Conservation (phyloP, 495 filamentous ascomycete genomes). For the Pyrenula aspistea region DNA sequence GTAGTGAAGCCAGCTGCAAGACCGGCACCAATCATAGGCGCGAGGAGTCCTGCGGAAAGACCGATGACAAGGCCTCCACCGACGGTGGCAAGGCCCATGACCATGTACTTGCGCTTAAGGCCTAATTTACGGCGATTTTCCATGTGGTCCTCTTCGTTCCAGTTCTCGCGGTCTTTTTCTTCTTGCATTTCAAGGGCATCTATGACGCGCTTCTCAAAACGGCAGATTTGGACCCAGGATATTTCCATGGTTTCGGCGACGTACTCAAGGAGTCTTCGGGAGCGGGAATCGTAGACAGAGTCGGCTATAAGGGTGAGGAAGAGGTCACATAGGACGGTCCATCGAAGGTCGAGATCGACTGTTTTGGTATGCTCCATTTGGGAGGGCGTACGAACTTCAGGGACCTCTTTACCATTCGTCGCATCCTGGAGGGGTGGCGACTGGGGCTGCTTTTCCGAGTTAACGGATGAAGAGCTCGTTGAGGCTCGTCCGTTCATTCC, state of each 20-base stretch:
- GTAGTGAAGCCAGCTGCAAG: constrained; percentile 91
- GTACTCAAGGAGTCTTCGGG: constrained; percentile 70
- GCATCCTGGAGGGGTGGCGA: constrained; percentile 52
- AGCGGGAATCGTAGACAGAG: constrained; percentile 83
- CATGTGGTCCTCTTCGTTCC: constrained; percentile 94
- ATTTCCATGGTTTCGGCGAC: constrained; percentile 71
- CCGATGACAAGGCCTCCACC: constrained; percentile 94
- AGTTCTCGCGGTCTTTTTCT: constrained; percentile 82
- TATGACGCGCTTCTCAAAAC: constrained; percentile 95
- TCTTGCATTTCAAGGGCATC: constrained; percentile 98
- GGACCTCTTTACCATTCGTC: constrained; percentile 56
- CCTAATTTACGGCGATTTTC: constrained; percentile 71
- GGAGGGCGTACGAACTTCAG: constrained; percentile 65
- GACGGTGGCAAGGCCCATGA: constrained; percentile 96
- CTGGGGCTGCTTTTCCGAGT: constrained; percentile 18
- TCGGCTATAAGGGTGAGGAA: constrained; percentile 94
- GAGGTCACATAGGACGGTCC: constrained; percentile 94
- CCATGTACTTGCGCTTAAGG: constrained; percentile 69
- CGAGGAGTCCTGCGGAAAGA: constrained; percentile 80
- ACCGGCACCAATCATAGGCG: constrained; percentile 89
- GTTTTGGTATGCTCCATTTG: constrained; percentile 69
- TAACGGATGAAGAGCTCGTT: constrained; percentile 15
- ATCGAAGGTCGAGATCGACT: constrained; percentile 91
- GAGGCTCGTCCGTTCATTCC: constrained; percentile 14
- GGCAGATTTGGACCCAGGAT: constrained; percentile 84